Evolutionary conservation across 805 yeast genomes (phyloP).

Genomic region (Candida suzukii): DNA sequence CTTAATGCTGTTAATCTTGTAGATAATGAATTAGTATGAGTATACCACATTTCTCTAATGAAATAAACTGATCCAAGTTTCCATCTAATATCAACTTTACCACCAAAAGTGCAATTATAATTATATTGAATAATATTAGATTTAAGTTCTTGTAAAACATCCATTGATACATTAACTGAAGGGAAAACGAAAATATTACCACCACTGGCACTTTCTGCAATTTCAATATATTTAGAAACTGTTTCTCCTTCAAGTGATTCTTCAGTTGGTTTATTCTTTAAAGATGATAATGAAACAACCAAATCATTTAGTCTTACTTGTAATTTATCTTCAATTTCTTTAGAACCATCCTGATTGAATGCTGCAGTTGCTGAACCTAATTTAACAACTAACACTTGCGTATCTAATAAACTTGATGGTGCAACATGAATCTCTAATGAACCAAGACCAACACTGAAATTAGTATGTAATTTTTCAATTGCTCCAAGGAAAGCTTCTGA

Average conservation of each 20-base stretch:
- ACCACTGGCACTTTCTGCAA: conserved; percentile 58
- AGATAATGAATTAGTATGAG: conserved; percentile 68
- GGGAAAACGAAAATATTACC: conserved; percentile 82
- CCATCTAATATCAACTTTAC: conserved; percentile 89
- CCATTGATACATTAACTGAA: conserved; percentile 65
- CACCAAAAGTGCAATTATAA: conserved; percentile 73
- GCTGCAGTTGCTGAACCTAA: conserved; percentile 47
- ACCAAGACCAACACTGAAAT: conserved; percentile 55
- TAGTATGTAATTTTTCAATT: conserved; percentile 51
- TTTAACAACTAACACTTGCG: conserved; percentile 61
- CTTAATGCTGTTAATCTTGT: conserved; percentile 44
- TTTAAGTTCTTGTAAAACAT: conserved; percentile 53
- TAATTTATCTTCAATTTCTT: conserved; percentile 46
- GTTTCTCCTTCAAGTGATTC: conserved; percentile 31
- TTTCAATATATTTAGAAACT: conserved; percentile 48
- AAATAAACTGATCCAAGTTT: conserved; percentile 87
- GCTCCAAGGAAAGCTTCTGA: conserved; percentile 16
- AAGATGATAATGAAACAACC: conserved; percentile 58
- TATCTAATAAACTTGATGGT: conserved; percentile 76
- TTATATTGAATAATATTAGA: conserved; percentile 55
- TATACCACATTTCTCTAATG: conserved; percentile 86
- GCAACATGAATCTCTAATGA: conserved; percentile 56
- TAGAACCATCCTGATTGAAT: conserved; percentile 42
- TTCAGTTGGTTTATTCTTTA: conserved; percentile 43
- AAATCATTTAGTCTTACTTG: conserved; percentile 57